These are phyloP conservation scores for Cordyceps farinosa DNA, from an alignment of 2,329 filamentous ascomycete species.

Conservation along the genomic window DNA sequence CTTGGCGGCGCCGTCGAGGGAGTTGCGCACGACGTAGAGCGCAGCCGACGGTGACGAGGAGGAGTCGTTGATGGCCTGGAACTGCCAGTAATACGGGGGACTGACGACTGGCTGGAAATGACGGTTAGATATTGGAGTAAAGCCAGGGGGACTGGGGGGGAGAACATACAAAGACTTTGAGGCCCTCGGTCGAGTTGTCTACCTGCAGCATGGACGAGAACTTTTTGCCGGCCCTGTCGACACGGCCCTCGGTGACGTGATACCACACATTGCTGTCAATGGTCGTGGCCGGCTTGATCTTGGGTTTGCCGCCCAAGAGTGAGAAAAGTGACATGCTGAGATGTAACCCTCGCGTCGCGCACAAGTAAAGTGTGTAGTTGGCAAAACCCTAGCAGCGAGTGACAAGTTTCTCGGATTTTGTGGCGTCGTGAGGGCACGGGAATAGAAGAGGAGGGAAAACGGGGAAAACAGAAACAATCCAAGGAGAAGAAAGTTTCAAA, in stretches of 20 bases:
- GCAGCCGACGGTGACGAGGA: not conserved
- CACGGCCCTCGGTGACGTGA: slow-evolving; percentile 33
- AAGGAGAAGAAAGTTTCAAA: too few relatives aligned
- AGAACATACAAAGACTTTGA: slow-evolving; percentile 1
- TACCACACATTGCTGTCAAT: slow-evolving; percentile 36
- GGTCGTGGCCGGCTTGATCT: slow-evolving; percentile 21
- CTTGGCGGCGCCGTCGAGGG: slow-evolving; percentile 25
- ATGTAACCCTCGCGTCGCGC: too few relatives aligned
- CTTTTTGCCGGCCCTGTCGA: slow-evolving; percentile 25
- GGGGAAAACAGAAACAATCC: too few relatives aligned
- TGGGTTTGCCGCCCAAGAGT: slow-evolving; percentile 17
- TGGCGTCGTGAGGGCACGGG: too few relatives aligned
- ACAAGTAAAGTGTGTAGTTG: too few relatives aligned
- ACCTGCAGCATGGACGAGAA: slow-evolving; percentile 24
- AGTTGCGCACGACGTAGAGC: slow-evolving; percentile 32
- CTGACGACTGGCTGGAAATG: slow-evolving; percentile 3
- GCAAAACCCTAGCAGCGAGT: too few relatives aligned
- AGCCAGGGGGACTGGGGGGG: too few relatives aligned
- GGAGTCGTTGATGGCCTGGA: slow-evolving; percentile 27
- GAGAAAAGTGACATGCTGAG: not conserved
- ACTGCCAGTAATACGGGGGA: slow-evolving; percentile 26
- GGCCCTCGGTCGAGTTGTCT: not conserved
- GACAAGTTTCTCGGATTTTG: too few relatives aligned
- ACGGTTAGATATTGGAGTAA: not conserved
- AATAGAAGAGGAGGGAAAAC: too few relatives aligned